Evolutionary conservation across 75 land plant genomes (phyloP).

Genomic region (Pinus tabuliformis): DNA sequence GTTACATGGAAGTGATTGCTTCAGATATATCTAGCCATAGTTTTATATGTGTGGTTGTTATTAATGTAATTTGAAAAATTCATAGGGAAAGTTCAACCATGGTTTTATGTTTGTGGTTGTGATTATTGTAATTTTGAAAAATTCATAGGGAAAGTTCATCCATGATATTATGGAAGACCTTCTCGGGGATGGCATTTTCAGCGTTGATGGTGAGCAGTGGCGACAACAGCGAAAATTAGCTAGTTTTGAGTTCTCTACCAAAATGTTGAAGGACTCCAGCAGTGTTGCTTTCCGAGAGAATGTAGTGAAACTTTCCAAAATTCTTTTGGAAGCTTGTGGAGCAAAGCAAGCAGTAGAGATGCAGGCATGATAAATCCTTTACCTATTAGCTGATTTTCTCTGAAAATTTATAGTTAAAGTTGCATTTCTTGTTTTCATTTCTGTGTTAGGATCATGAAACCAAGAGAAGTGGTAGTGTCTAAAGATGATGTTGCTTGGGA

Average conservation of each 20-base stretch:
- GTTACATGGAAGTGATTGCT: no score
- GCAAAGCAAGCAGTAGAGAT: constrained; percentile 31
- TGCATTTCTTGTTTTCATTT: no score
- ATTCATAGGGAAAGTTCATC: constrained; percentile 29
- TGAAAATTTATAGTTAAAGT: no score
- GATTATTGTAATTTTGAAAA: not conserved
- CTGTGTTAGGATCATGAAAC: no score
- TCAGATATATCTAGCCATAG: no score
- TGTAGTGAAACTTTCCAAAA: constrained; percentile 29
- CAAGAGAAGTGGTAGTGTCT: no score
- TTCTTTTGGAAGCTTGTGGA: constrained; percentile 11
- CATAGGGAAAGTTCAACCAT: constrained; percentile 22
- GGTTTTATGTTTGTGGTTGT: not conserved
- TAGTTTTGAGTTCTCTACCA: constrained; percentile 49
- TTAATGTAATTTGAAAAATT: not conserved
- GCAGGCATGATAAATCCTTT: constrained; percentile 28
- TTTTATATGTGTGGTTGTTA: not conserved
- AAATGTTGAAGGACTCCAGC: constrained; percentile 43
- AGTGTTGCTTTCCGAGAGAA: constrained; percentile 29
- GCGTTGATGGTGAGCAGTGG: constrained; percentile 52
- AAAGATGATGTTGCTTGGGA: no score
- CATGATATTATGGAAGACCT: constrained; percentile 21
- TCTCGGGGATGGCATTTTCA: constrained; percentile 58
- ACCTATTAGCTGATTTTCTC: no score
- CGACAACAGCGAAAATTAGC: constrained; percentile 48